Percentiles rank a stretch among this genome's conserved stretches.
These are phyloP conservation scores for Laguncularia racemosa DNA, from an alignment of 345 rosid species.

Conservation along the genomic window DNA sequence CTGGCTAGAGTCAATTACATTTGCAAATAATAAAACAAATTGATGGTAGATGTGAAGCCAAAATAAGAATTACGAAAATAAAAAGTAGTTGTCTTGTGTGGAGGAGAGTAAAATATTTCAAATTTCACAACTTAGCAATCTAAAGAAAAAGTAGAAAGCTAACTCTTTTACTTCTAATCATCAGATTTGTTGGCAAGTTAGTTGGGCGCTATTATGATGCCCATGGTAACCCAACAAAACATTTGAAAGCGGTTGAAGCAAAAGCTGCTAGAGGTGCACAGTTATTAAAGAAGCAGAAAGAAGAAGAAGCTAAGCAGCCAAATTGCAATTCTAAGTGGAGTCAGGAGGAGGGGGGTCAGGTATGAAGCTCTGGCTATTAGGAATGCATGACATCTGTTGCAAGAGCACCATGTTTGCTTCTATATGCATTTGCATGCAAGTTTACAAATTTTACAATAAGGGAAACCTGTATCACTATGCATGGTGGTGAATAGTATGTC, in stretches of 20 bases:
- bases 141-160: not conserved
- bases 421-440: not conserved
- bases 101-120: too few relatives aligned
- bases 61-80: too few relatives aligned
- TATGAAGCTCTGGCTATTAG: conserved; percentile 14
- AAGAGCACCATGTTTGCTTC: not conserved
- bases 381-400: not conserved
- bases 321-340: conserved; percentile 95
- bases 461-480: too few relatives aligned
- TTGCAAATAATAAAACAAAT: too few relatives aligned
- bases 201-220: conserved; percentile 79
- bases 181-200: conserved; percentile 77
- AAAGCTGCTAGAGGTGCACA: conserved; percentile 92
- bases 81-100: too few relatives aligned
- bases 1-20: too few relatives aligned
- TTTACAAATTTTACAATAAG: too few relatives aligned
- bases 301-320: conserved; percentile 81
- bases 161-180: not conserved
- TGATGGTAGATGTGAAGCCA: too few relatives aligned
- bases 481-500: too few relatives aligned
- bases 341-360: conserved; percentile 89
- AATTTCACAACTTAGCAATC: too few relatives aligned
- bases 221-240: conserved; percentile 77
- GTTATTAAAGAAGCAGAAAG: conserved; percentile 81
- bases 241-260: conserved; percentile 87